Conservation (phyloP, 768 basidiomycete species). For the Tricholoma sp. region DNA sequence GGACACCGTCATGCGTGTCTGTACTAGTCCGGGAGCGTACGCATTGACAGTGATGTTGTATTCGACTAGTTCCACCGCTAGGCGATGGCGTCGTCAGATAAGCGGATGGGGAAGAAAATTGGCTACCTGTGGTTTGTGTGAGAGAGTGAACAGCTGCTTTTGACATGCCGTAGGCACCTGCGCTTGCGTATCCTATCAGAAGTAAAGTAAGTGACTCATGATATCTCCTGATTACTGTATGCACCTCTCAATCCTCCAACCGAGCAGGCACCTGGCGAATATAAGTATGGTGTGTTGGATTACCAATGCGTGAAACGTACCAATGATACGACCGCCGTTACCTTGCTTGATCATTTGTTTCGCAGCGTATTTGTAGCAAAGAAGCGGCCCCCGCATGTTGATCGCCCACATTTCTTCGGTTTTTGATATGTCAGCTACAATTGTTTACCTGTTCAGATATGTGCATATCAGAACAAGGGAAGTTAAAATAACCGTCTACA, state of each 20-base stretch:
- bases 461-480: not conserved
- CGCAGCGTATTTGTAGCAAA: too few relatives aligned
- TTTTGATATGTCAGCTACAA: slow-evolving; percentile 9
- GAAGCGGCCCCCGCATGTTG: slow-evolving; percentile 4
- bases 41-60: not conserved
- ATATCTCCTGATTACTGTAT: not conserved
- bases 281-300: not conserved
- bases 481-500: slow-evolving; percentile 14
- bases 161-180: slow-evolving; percentile 36
- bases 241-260: slow-evolving; percentile 1
- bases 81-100: not conserved
- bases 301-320: not conserved
- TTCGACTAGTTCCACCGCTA: not conserved
- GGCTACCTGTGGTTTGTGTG: slow-evolving; percentile 4
- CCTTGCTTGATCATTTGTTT: too few relatives aligned
- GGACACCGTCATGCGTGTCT: not conserved
- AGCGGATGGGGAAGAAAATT: not conserved
- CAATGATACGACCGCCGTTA: too few relatives aligned
- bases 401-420: slow-evolving; percentile 5
- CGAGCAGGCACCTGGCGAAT: slow-evolving; percentile 1
- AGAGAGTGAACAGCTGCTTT: slow-evolving; percentile 29
- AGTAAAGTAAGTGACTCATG: too few relatives aligned
- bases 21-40: not conserved
- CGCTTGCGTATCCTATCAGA: not conserved
- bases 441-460: not conserved